phyloP scores from a whole-genome alignment of 306 rosid genomes.

The Arachis hypogaea region DNA sequence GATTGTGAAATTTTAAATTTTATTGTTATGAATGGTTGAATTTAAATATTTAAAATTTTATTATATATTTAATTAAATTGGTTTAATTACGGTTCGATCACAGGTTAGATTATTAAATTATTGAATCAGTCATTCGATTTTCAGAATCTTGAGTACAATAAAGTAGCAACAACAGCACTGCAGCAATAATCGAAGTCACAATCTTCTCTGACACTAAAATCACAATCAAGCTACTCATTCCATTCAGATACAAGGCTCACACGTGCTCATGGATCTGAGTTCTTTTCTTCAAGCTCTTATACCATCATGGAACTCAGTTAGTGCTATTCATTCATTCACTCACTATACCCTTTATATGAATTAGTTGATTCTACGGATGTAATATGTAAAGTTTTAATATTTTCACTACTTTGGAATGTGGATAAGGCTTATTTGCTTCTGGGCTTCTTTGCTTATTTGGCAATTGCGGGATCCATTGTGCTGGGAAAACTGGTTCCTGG shows the following conservation, averaged over 20 bases:
- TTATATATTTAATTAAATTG: too few species aligned
- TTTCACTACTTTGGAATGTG: slow-evolving; percentile 11
- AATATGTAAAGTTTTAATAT: slow-evolving; percentile 14
- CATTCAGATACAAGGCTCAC: neutral
- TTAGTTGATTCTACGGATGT: slow-evolving; percentile 14
- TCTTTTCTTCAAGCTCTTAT: slow-evolving; percentile 36
- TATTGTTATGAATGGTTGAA: too few species aligned
- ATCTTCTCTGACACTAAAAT: neutral
- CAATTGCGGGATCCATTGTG: slow-evolving; percentile 67
- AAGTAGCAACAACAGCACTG: neutral
- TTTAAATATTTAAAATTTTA: too few species aligned
- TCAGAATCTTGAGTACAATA: too few species aligned
- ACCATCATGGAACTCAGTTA: slow-evolving; percentile 49
- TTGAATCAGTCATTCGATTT: too few species aligned
- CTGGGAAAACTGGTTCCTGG: slow-evolving; percentile 85
- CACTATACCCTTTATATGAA: slow-evolving; percentile 1
- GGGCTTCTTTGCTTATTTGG: slow-evolving; percentile 72
- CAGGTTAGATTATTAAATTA: too few species aligned
- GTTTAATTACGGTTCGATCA: too few species aligned
- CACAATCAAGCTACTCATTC: slow-evolving; percentile 2
- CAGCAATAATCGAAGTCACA: too few species aligned
- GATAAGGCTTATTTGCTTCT: slow-evolving; percentile 63
- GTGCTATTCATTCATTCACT: neutral
- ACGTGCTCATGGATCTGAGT: slow-evolving; percentile 37
- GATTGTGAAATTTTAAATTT: too few species aligned